phyloP scores from a whole-genome alignment of 257 asterid species.

The Nicotiana attenuata region DNA sequence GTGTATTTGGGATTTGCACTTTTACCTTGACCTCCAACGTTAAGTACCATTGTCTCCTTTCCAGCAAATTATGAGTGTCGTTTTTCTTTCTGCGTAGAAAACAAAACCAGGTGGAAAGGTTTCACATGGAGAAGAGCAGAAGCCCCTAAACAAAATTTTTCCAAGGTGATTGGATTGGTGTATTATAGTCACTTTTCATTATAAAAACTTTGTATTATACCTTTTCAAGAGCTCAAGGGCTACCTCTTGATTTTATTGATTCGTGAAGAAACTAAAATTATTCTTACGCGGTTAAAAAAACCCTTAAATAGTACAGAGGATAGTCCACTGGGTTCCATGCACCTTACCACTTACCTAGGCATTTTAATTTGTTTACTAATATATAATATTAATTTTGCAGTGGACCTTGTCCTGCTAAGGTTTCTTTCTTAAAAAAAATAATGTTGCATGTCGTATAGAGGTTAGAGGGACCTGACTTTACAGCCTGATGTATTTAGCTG shows the following conservation, averaged over 20 bases:
- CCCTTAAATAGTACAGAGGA: neutral
- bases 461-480: neutral
- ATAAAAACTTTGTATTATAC: neutral
- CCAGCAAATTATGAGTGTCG: neutral
- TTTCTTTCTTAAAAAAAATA: neutral
- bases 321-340: neutral
- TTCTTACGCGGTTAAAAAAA: neutral
- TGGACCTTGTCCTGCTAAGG: neutral
- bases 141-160: neutral
- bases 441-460: neutral
- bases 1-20: neutral
- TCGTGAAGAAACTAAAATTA: neutral
- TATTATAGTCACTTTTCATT: neutral
- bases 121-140: neutral
- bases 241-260: neutral
- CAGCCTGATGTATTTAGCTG: neutral
- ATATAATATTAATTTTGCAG: neutral
- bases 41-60: neutral
- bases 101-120: neutral
- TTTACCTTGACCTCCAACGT: neutral
- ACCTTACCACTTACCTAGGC: neutral
- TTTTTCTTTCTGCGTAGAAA: neutral
- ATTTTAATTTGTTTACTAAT: neutral
- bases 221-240: conserved; percentile 6
- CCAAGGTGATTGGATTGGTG: neutral